A percentile compares a stretch with the other conserved stretches of the same genome.
phyloP scores from a whole-genome alignment of 495 filamentous ascomycete species.

The Tuber magnatum region DNA sequence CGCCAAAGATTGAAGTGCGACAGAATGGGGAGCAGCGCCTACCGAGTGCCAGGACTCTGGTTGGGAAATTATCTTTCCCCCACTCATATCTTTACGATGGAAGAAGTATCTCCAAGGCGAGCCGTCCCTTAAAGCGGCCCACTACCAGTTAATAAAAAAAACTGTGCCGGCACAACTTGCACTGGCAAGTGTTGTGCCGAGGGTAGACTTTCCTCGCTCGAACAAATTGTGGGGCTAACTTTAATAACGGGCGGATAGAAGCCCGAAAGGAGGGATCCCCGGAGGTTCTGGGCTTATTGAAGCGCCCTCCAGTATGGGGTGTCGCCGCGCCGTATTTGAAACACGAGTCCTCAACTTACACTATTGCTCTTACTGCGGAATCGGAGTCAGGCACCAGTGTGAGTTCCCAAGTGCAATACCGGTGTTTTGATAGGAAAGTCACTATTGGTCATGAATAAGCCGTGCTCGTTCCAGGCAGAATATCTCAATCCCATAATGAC shows the following conservation, averaged over 20 bases:
- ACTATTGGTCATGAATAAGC: too few species aligned
- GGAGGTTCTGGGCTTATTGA: not conserved
- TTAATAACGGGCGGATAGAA: not conserved
- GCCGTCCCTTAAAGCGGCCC: too few species aligned
- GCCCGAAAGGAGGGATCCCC: not conserved
- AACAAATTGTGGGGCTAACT: not conserved
- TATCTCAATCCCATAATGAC: too few species aligned
- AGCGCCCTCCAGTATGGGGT: not conserved
- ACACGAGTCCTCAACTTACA: not conserved
- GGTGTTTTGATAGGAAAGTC: too few species aligned
- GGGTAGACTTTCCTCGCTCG: not conserved
- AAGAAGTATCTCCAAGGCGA: too few species aligned
- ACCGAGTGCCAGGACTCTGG: not conserved
- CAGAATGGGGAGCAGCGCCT: not conserved
- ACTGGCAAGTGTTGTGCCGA: not conserved
- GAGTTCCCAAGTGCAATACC: too few species aligned
- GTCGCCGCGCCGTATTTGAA: not conserved
- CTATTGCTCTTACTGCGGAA: too few species aligned
- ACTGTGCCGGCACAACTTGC: not conserved
- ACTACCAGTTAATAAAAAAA: not conserved
- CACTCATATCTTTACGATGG: not conserved
- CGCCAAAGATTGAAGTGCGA: not conserved
- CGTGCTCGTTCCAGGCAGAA: too few species aligned
- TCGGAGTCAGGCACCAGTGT: not conserved
- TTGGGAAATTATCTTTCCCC: not conserved